phyloP scores from a whole-genome alignment of 768 basidiomycete species.

The Kwoniella heveanensis region DNA sequence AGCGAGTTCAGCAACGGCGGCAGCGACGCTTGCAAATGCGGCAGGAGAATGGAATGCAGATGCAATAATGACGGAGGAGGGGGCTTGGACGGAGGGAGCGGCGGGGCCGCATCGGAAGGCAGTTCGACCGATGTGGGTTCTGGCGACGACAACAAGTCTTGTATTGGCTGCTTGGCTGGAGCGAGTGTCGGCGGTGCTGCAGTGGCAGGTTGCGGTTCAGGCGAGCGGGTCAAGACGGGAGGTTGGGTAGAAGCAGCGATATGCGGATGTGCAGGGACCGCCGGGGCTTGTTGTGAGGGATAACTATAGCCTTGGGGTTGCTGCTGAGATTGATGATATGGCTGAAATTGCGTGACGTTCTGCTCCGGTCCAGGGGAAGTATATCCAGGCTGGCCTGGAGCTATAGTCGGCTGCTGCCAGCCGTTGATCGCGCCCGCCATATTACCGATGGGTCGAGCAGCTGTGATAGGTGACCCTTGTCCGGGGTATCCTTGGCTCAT shows the following conservation, averaged over 20 bases:
- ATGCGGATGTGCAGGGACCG: constrained; percentile 57
- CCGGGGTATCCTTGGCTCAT: not conserved
- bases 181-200: constrained; percentile 51
- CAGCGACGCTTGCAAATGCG: constrained; percentile 71
- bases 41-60: constrained; percentile 65
- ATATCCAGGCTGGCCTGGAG: not conserved
- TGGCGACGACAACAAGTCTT: constrained; percentile 81
- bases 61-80: constrained; percentile 52
- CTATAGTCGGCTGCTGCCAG: not conserved
- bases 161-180: constrained; percentile 78
- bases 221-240: not conserved
- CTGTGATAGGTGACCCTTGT: not conserved
- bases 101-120: constrained; percentile 33
- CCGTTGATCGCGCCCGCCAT: not conserved
- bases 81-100: constrained; percentile 51
- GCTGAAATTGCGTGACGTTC: not conserved
- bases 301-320: not conserved
- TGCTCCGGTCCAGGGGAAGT: not conserved
- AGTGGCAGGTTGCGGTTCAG: constrained; percentile 19
- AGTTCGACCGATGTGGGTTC: constrained; percentile 32
- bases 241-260: constrained; percentile 54
- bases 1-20: constrained; percentile 63
- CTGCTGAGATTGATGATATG: constrained; percentile 7
- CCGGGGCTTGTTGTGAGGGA: constrained; percentile 24
- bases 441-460: not conserved